phyloP scores from a whole-genome alignment of 2,329 filamentous ascomycete genomes.

The Balansia obtecta region DNA sequence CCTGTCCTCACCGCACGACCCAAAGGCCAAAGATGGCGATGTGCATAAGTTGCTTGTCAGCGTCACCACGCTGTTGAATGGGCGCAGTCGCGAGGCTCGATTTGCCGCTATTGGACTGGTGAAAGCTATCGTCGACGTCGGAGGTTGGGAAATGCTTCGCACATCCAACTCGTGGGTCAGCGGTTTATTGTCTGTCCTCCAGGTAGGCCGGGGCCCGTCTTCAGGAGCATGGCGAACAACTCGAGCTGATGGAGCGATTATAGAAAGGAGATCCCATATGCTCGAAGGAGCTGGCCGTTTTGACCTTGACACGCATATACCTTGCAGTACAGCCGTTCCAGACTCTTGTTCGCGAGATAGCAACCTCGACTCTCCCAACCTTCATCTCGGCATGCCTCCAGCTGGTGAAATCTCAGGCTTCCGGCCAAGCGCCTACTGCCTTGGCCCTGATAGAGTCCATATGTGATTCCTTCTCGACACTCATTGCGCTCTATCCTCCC shows the following conservation, averaged over 20 bases:
- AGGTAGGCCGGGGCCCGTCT: constrained; percentile 32
- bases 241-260: constrained; percentile 10
- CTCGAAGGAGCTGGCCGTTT: constrained; percentile 63
- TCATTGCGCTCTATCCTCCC: constrained; percentile 72
- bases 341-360: constrained; percentile 76
- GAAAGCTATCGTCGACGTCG: constrained; percentile 71
- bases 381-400: constrained; percentile 66
- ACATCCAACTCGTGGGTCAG: constrained; percentile 64
- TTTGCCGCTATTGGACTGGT: constrained; percentile 68
- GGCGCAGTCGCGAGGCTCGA: constrained; percentile 59
- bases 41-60: constrained; percentile 75
- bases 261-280: constrained; percentile 64
- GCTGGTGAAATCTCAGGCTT: constrained; percentile 38
- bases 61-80: constrained; percentile 65
- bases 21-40: constrained; percentile 45
- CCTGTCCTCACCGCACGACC: constrained; percentile 51
- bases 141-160: constrained; percentile 71
- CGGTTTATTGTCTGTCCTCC: constrained; percentile 61
- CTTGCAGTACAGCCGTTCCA: constrained; percentile 69
- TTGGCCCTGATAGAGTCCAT: constrained; percentile 50
- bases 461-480: constrained; percentile 55
- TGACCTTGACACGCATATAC: constrained; percentile 75
- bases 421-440: constrained; percentile 19
- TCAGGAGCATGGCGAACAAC: neutral
- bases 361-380: constrained; percentile 64